These are phyloP conservation scores for Phialocephala subalpina DNA, from an alignment of 2,329 filamentous ascomycete genomes.

Conservation along the genomic window DNA sequence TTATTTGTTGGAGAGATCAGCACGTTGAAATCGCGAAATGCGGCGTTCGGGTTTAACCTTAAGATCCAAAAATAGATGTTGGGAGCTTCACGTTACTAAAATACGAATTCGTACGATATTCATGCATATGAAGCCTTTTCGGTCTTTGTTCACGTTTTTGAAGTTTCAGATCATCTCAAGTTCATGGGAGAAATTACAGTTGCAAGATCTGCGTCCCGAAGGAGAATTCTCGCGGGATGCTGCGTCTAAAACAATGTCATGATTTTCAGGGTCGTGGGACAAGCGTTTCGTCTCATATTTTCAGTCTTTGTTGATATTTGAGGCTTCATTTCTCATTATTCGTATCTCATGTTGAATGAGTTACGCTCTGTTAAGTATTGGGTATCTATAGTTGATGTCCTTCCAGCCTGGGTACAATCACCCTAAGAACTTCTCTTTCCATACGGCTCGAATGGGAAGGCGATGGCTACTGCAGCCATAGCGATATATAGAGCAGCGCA, in stretches of 20 bases:
- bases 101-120: background rate
- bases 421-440: slow-evolving; percentile 60
- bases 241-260: background rate
- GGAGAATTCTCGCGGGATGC: background rate
- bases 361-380: background rate
- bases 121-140: background rate
- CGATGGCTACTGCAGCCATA: slow-evolving; percentile 63
- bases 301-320: background rate
- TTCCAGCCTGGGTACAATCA: background rate
- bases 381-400: background rate
- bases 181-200: background rate
- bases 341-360: slow-evolving; percentile 8
- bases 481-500: slow-evolving; percentile 71
- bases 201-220: background rate
- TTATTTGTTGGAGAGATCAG: slow-evolving; percentile 1
- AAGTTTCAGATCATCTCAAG: background rate
- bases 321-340: background rate
- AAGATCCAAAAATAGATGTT: slow-evolving; percentile 1
- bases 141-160: background rate
- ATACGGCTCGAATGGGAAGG: slow-evolving; percentile 74
- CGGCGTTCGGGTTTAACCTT: background rate
- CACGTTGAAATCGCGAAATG: background rate
- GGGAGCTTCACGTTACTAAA: slow-evolving; percentile 5
- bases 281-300: slow-evolving; percentile 5
- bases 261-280: slow-evolving; percentile 7